Percentiles rank a stretch among this genome's conserved stretches.
Conservation (phyloP, 805 yeast species). For the Yarrowia bubula region DNA sequence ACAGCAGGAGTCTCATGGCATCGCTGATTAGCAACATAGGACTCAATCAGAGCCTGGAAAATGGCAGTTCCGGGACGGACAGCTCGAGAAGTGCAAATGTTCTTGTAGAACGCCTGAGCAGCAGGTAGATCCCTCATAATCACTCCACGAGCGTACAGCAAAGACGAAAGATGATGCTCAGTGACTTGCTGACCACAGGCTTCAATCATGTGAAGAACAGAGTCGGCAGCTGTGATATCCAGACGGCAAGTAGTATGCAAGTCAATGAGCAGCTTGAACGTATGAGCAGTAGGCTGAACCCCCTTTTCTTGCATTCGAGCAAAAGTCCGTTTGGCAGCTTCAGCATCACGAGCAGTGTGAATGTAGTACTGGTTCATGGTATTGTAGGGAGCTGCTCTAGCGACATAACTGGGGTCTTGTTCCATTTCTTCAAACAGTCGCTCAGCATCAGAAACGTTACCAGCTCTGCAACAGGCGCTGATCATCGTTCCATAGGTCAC, state of each 20-base stretch:
- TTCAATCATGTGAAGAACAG: constrained; percentile 39
- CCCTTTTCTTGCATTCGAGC: constrained; percentile 35
- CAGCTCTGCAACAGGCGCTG: constrained; percentile 42
- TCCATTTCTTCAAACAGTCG: constrained; percentile 42
- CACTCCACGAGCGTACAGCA: constrained; percentile 44
- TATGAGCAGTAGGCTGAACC: constrained; percentile 40
- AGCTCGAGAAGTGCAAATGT: constrained; percentile 35
- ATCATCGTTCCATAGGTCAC: constrained; percentile 44
- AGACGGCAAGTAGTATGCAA: constrained; percentile 39
- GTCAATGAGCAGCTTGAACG: constrained; percentile 45
- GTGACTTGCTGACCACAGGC: constrained; percentile 36
- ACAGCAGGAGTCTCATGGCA: constrained; percentile 38
- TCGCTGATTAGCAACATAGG: constrained; percentile 40
- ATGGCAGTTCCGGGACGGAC: constrained; percentile 42
- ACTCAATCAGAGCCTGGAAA: constrained; percentile 44
- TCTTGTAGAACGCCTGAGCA: constrained; percentile 40
- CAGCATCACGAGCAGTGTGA: constrained; percentile 37
- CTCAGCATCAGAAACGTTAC: constrained; percentile 38
- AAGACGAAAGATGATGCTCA: constrained; percentile 42
- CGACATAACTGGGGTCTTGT: constrained; percentile 34
- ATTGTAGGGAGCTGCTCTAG: constrained; percentile 43
- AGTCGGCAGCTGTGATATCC: constrained; percentile 40
- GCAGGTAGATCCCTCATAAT: constrained; percentile 37
- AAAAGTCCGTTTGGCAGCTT: constrained; percentile 38
- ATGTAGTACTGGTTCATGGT: constrained; percentile 43